Evolutionary conservation across 1,139 yeast species (phyloP), one percentile per base, ranked within the genome.

Genomic region (Taphrina deformans): DNA sequence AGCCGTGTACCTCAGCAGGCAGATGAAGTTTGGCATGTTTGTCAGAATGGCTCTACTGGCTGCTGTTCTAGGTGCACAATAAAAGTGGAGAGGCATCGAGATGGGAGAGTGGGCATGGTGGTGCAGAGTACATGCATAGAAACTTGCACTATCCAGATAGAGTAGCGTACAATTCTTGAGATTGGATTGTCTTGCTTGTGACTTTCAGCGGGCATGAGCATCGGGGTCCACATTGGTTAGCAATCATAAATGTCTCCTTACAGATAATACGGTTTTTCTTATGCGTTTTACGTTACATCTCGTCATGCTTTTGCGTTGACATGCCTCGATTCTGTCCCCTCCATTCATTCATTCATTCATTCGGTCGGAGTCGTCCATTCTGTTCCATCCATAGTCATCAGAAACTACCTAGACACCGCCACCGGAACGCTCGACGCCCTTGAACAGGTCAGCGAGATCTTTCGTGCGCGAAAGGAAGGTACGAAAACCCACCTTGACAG

Each of bases 11-110:
- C 70, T 45, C 55, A 29, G 52, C 64, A 56, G 67, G 45, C 67
- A 73, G 72, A 93, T 93, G 98, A 88, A 95, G 79, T 93, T 93
- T 75, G 99, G 99, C 69, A 83, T 95, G 78, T 95, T 86, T 76
- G 96, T 95, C 65, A 90, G 99, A 83, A 95, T 95, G 99, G 99
- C 99, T 21, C 81, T 95, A 71, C 83, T 95, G 76, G 97, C 98
- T 68, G 88, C 93, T 96, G 99, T 95, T 70, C 85, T 95, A 79
- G 99, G 58, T 5, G 58, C 35, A 26, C 58, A 53, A 24, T 53
- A 38, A 33, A 48, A 3, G 29, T 3, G 44, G n/a, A 33, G n/a
- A n/a, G n/a, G n/a, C n/a, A n/a, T n/a, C n/a, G n/a, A n/a, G n/a
- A n/a, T 38, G 41, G 3, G 6, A 38, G 18, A 14, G 18, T 7